Percentiles rank a stretch among this genome's conserved stretches.
Evolutionary conservation across 345 rosid genomes (phyloP).

Genomic region (Eutrema yunnanense): DNA sequence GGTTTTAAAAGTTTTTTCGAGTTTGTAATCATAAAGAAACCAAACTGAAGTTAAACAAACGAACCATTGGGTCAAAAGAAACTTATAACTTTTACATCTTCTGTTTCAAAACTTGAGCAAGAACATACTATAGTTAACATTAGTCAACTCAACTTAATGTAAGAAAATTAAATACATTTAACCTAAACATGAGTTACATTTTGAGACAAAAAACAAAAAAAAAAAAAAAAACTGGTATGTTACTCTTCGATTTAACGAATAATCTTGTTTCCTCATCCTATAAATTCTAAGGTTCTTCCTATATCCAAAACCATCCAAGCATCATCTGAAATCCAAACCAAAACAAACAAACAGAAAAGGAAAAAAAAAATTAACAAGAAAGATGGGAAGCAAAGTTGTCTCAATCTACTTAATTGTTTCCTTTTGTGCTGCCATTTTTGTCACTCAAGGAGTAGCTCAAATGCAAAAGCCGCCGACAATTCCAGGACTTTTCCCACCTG

Average conservation of each 20-base stretch:
- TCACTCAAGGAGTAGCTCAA: background rate
- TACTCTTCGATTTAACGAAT: too few species aligned
- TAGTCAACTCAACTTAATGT: background rate
- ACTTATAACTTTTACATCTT: background rate
- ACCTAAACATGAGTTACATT: background rate
- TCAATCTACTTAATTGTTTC: background rate
- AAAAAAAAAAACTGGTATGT: too few species aligned
- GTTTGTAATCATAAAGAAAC: too few species aligned
- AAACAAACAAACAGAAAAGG: background rate
- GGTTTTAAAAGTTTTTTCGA: too few species aligned
- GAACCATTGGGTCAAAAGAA: background rate
- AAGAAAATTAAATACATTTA: background rate
- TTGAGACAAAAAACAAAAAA: background rate
- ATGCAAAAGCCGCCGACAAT: background rate
- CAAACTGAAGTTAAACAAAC: too few species aligned
- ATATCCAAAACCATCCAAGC: background rate
- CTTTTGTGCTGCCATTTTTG: background rate
- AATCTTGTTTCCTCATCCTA: background rate
- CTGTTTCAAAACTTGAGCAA: constrained; percentile 2
- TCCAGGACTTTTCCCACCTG: background rate
- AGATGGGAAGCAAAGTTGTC: background rate
- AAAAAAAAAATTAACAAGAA: background rate
- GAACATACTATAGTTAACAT: background rate
- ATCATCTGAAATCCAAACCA: background rate
- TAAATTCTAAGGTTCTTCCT: background rate